Evolutionary conservation across 139 green algal genomes (phyloP), one percentile per base, ranked within the genome.

Genomic region (Diplosphaera chodatii): DNA sequence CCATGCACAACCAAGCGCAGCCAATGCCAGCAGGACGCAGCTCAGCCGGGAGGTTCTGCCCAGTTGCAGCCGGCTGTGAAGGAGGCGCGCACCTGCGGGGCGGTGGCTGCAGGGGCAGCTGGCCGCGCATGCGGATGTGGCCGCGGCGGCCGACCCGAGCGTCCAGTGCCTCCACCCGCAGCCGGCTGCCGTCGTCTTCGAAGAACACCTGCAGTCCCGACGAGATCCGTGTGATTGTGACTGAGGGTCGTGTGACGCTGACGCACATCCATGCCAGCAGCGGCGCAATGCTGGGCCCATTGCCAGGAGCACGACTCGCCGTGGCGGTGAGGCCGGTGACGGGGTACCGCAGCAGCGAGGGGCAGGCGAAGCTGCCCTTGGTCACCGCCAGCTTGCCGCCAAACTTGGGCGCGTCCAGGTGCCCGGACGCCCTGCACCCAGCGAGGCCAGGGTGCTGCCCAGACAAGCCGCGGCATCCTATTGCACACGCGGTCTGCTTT

Each of bases 101-200:
- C 37, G 15, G 55, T 32, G 34, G 64, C 21, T 67, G 68, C 56
- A 95, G 55, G 1, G 87, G 90, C 67, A 93, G 74, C 3, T 37
- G 74, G 33, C 92, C 91, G 0, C 69, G 71, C 4, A 91, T 62
- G 1, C 74, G 66, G 23, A 96, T 68, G 48, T 73, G 40, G 20
- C 92, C 92, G 29, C 79, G 80, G 48, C 80, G 78, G 31, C 92
- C 91, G 13, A 91, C 77, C 1, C 79, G 71, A 1, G 84, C 91
- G n/a, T 95, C 88, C 56, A 96, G 40, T 2, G 68, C 40, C 30
- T 90, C 76, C 3, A 91, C 82, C 18, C 74, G 37, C 59, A 32
- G 25, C 40, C 40, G 20, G 23, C 20, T 3, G 16, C 48, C 48
- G 25, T 59, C 48, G 48, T 59, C 48, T 18, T 59, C 48, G 48